Base-by-base conservation (phyloP, 1,284 basidiomycete genomes). In the Naganishia albida region DNA sequence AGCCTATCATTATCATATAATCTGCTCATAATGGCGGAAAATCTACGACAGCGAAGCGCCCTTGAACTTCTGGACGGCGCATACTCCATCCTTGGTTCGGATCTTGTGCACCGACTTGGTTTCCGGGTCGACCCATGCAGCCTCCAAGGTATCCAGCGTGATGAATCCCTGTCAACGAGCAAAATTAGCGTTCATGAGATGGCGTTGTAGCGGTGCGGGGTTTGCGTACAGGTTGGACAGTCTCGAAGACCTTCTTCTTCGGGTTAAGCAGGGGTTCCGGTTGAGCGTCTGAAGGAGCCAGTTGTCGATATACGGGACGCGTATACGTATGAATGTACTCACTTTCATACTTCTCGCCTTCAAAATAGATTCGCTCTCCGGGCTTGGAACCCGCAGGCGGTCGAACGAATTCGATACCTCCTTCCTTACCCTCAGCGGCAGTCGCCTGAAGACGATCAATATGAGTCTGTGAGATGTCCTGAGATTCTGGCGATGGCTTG, bases 191-290 rank as follows among this genome's bases (percentile, higher is more conserved):
- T 56, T n/a, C 51, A 53, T 46, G 20, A 26, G 48, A 34, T 42
- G 60, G 20, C 16, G 60, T 39, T 40, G 28, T 38, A 42, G 23
- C 46, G n/a, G 1, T 42, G 49, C 50, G 38, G 23, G 72, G 78
- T 30, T 68, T 34, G 87, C 88, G 86, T 68, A 73, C 72, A 26
- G 92, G 92, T 75, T 95, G 94, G 57, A 97, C 86, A 0, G 91
- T 88, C 81, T 97, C 94, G 72, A 95, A 97, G 38, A 96, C 89
- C 82, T 97, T 98, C 82, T 95, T 96, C 82, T 97, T 97, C 12
- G 93, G 93, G 80, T 95, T 96, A 68, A 97, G 83, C 73, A 92
- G 90, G 2, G 87, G 77, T 46, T 94, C 81, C 1, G 93, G 89
- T 28, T 82, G 83, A 1, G 83, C 85, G 72, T 83, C 90, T 92